Evolutionary conservation across 306 rosid genomes (phyloP), one percentile per base, ranked within the genome.

Genomic region (Cajanus cajan): DNA sequence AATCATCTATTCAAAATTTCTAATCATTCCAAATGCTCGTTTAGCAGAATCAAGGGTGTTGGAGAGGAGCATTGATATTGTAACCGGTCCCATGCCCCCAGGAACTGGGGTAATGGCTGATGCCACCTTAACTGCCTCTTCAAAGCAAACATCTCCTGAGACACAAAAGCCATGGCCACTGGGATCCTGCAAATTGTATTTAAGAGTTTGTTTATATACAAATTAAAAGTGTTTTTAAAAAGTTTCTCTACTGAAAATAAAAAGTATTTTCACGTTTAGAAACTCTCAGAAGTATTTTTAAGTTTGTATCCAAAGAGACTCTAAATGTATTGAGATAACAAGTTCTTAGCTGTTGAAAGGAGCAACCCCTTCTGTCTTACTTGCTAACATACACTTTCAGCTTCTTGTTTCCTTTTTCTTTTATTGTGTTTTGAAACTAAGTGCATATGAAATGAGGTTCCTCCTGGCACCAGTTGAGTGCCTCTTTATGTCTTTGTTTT

Each of bases 71-170:
- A 85, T 85, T 39, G 90, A 74, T 68, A 80, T 71, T 65, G 72
- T 75, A 21, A 80, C 77, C 6, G 90, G 86, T 61, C 87, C 89
- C 2, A 86, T 28, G 5, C 92, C 90, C 74, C 90, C 90, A 4
- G 92, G 92, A 36, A 89, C 89, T 0, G 87, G 88, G 22, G 92
- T 82, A 28, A 86, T 69, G 62, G 90, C 89, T 12, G 89, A 86
- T 50, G 77, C 92, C 79, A 89, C 87, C 81, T 84, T 82, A 9
- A 86, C 65, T 62, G 92, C 92, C 74, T 89, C 90, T 65, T 71
- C 79, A 21, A 80, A 85, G 77, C 89, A 89, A 45, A 89, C 86
- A 78, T 86, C 90, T 73, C 90, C 90, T 0, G 44, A 33, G 66
- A 75, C 59, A 28, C 16, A 73, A 21, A 84, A 86, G 14, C 84